A percentile compares a stretch with the other conserved stretches of the same genome.
These are phyloP conservation scores for Tricladium varicosporioides DNA, from an alignment of 2,329 filamentous ascomycete species.

Conservation along the genomic window DNA sequence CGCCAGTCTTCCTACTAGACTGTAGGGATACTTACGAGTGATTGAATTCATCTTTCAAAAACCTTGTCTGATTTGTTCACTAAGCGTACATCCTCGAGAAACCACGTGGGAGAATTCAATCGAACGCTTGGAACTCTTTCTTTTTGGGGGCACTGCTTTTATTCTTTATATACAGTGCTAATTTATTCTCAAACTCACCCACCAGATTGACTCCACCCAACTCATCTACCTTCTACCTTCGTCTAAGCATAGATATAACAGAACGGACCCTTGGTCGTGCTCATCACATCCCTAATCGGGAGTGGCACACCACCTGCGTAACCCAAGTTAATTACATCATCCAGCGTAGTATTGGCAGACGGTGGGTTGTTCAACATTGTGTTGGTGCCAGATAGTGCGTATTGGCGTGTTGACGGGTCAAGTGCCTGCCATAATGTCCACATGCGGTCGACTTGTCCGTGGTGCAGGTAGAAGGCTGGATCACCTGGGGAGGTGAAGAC, in stretches of 20 bases:
- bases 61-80: too few relatives aligned
- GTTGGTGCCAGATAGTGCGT: conserved; percentile 37
- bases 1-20: too few relatives aligned
- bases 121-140: too few relatives aligned
- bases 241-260: conserved; percentile 11
- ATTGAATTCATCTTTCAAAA: too few relatives aligned
- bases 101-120: too few relatives aligned
- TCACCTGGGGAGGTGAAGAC: conserved; percentile 43
- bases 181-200: too few relatives aligned
- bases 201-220: too few relatives aligned
- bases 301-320: conserved; percentile 1
- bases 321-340: conserved; percentile 6
- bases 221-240: too few relatives aligned
- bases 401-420: conserved; percentile 34
- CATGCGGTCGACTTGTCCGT: conserved; percentile 44
- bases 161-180: too few relatives aligned
- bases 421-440: conserved; percentile 41
- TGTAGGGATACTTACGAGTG: too few relatives aligned
- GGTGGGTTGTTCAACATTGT: conserved; percentile 42
- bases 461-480: conserved; percentile 45
- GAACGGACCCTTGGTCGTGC: conserved; percentile 8
- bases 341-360: conserved; percentile 40
- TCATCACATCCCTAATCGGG: conserved; percentile 13
- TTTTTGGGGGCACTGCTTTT: too few relatives aligned
- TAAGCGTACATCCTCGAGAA: too few relatives aligned